phyloP scores from a whole-genome alignment of 1,284 basidiomycete genomes.

The Microbotryum silenes-acaulis region DNA sequence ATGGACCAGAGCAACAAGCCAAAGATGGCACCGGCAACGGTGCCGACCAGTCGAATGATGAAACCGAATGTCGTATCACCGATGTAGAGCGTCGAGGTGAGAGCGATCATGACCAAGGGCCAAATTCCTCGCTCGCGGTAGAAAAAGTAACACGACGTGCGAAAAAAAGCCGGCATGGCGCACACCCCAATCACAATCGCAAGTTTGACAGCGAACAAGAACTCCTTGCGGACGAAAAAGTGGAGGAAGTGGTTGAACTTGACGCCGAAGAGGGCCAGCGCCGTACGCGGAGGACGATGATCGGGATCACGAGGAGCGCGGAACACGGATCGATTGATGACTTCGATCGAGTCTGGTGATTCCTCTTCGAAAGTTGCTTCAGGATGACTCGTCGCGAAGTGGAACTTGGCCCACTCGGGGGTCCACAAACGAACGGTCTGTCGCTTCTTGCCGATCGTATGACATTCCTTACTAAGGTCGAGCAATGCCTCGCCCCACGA shows the following conservation, averaged over 20 bases:
- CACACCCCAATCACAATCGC: slow-evolving; percentile 55
- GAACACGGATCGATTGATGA: slow-evolving; percentile 17
- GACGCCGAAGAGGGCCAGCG: slow-evolving; percentile 37
- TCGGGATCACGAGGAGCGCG: slow-evolving; percentile 40
- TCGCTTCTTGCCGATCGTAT: slow-evolving; percentile 53
- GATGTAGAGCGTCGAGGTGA: slow-evolving; percentile 28
- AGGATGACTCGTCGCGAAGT: slow-evolving; percentile 4
- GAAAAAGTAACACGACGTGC: slow-evolving; percentile 34
- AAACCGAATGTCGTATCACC: slow-evolving; percentile 37
- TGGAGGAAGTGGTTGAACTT: slow-evolving; percentile 33
- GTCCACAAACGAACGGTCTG: slow-evolving; percentile 53
- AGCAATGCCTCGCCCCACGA: slow-evolving; percentile 49
- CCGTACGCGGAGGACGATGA: slow-evolving; percentile 38
- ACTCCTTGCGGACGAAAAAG: slow-evolving; percentile 38
- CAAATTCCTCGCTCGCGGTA: slow-evolving; percentile 35
- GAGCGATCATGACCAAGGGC: slow-evolving; percentile 24
- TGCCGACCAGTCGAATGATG: slow-evolving; percentile 27
- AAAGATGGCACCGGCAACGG: slow-evolving; percentile 1
- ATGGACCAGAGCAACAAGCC: slow-evolving; percentile 63
- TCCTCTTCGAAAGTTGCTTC: slow-evolving; percentile 21
- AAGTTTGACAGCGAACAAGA: slow-evolving; percentile 70
- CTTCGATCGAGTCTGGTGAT: slow-evolving; percentile 50
- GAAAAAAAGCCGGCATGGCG: slow-evolving; percentile 26
- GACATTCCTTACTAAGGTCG: slow-evolving; percentile 50
- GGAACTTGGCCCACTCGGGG: slow-evolving; percentile 42